These are phyloP conservation scores for Globisporangium nunn DNA, from an alignment of 352 stramenopile genomes.

Conservation along the genomic window DNA sequence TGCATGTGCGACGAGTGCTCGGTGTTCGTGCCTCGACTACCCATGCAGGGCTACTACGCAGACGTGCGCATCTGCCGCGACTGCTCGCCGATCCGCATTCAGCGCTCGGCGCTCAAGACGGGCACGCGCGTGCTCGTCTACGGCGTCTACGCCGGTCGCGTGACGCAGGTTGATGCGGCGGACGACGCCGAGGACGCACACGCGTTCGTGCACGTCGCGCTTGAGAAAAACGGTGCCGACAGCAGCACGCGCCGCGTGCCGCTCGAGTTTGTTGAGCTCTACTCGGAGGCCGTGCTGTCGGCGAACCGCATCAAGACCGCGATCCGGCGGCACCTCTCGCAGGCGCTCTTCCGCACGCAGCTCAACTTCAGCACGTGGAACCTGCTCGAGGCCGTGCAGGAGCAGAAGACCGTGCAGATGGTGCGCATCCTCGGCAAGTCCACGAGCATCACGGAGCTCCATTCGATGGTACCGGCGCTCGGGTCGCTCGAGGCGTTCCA, in stretches of 20 bases:
- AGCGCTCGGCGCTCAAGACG: conserved; percentile 53
- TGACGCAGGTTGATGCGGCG: conserved; percentile 55
- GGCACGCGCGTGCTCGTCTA: conserved; percentile 75
- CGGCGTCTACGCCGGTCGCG: conserved; percentile 48
- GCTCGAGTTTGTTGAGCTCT: conserved; percentile 71
- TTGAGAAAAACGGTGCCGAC: conserved; percentile 28
- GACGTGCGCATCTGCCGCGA: conserved; percentile 79
- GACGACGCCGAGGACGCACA: conserved; percentile 47
- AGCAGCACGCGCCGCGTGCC: conserved; percentile 36
- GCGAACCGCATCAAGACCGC: conserved; percentile 80
- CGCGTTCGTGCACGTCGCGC: conserved; percentile 54
- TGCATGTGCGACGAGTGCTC: conserved; percentile 85
- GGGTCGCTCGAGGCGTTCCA: conserved; percentile 60
- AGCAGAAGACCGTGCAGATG: conserved; percentile 80
- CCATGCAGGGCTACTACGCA: conserved; percentile 81
- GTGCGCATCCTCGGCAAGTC: conserved; percentile 83
- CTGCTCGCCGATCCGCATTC: conserved; percentile 68
- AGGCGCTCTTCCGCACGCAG: conserved; percentile 72
- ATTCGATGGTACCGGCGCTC: conserved; percentile 71
- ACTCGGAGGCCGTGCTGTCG: conserved; percentile 69
- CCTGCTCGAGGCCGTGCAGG: conserved; percentile 68
- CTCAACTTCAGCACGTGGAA: conserved; percentile 87
- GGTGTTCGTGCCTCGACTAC: conserved; percentile 60
- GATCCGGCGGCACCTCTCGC: conserved; percentile 61
- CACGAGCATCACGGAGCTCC: conserved; percentile 72